phyloP scores from a whole-genome alignment of 225 moss, liverwort and hornwort species.

The Physcomitrium patens region DNA sequence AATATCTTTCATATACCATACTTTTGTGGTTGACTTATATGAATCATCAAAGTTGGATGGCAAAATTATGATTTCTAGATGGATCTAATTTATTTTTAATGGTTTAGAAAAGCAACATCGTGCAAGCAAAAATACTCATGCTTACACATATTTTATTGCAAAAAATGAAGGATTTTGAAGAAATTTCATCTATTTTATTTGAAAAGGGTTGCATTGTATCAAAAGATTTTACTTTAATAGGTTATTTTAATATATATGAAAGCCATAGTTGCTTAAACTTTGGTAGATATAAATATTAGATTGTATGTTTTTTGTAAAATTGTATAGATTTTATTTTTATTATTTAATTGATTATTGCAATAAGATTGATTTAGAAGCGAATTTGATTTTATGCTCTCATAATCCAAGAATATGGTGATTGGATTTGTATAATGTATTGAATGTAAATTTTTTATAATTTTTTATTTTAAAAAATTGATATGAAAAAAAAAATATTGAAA shows the following conservation, averaged over 20 bases:
- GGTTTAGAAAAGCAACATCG: slow-evolving; percentile 18
- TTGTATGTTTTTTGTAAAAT: too few relatives aligned
- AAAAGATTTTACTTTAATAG: slow-evolving; percentile 6
- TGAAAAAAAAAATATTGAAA: too few relatives aligned
- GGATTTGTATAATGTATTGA: too few relatives aligned
- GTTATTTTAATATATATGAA: background rate
- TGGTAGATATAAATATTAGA: too few relatives aligned
- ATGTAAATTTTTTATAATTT: too few relatives aligned
- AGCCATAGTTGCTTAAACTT: slow-evolving; percentile 2
- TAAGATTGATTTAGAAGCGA: too few relatives aligned
- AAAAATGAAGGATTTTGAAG: background rate
- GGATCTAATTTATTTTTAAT: slow-evolving; percentile 14
- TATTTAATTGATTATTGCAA: too few relatives aligned
- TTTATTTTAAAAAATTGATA: too few relatives aligned
- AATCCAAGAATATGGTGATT: too few relatives aligned
- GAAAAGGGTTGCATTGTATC: slow-evolving; percentile 16
- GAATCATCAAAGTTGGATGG: slow-evolving; percentile 1
- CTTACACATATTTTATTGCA: slow-evolving; percentile 21
- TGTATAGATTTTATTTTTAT: too few relatives aligned
- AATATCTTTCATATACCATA: background rate
- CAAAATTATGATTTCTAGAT: background rate
- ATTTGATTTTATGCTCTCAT: too few relatives aligned
- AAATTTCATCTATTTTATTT: slow-evolving; percentile 42
- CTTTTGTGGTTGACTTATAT: too few relatives aligned
- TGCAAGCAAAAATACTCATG: slow-evolving; percentile 17